These are phyloP conservation scores for Ceriops zippeliana DNA, from an alignment of 345 rosid species.

Conservation along the genomic window DNA sequence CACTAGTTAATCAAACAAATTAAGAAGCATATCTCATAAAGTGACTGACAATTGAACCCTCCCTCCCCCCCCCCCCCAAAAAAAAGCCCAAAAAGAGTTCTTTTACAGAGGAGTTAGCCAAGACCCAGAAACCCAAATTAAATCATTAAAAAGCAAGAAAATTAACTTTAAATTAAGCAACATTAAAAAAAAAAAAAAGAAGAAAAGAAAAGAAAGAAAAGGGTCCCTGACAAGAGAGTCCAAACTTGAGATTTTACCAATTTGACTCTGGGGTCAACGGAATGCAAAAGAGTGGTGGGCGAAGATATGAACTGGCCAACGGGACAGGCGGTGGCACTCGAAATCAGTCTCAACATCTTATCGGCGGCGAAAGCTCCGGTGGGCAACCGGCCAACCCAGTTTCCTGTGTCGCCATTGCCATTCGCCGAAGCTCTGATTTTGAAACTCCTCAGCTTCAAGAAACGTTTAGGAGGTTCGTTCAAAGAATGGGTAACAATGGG, in stretches of 20 bases:
- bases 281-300: conserved; percentile 76
- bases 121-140: too few species aligned
- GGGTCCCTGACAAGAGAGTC: neutral
- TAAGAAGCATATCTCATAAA: neutral
- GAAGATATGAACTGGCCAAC: conserved; percentile 78
- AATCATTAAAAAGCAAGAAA: neutral
- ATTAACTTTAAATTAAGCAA: neutral
- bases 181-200: neutral
- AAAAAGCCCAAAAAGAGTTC: neutral
- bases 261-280: conserved; percentile 83
- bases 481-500: conserved; percentile 6
- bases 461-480: conserved; percentile 4
- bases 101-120: neutral
- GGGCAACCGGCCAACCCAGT: conserved; percentile 65
- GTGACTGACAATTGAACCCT: neutral
- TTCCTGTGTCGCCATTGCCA: conserved; percentile 29
- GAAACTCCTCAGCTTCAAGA: conserved; percentile 22
- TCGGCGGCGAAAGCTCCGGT: conserved; percentile 57
- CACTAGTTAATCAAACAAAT: too few species aligned
- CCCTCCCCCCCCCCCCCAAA: neutral
- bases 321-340: conserved; percentile 81
- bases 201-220: neutral
- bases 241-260: conserved; percentile 39
- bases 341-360: conserved; percentile 62
- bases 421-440: conserved; percentile 35